Base-by-base conservation (phyloP, 148 eudicot genomes). In the Nepenthes mirabilis region DNA sequence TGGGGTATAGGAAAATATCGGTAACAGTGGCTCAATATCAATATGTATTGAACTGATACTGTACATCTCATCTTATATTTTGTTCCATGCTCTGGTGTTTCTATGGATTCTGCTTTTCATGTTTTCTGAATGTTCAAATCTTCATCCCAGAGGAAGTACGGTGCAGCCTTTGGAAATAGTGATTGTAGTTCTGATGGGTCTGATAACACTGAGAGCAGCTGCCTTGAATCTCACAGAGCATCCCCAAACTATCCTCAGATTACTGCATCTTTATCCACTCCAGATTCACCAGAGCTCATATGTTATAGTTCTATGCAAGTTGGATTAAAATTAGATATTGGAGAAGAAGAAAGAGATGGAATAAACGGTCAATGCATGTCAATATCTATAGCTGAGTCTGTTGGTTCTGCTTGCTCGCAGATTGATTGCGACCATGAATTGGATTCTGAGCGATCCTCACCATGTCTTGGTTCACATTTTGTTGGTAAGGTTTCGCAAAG, bases 381-480 rank as follows among this genome's bases (percentile, higher is more conserved):
- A 36, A 9, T 33, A 5, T 47, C 33, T 36, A 33, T 36, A 13
- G 56, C 23, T 7, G 65, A 62, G 36, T 49, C 33, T 13, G 57
- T 14, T 12, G 65, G 61, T 23, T 68, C 79, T 64, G 66, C 69
- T 66, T 61, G 65, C 61, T 72, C 73, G 9, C 65, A 71, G 40
- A 60, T 66, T 68, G 76, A 56, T 60, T 55, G 61, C 54, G 74
- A 76, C 57, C 52, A 55, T 57, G 67, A 66, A 60, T 52, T 61
- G 52, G 58, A 63, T 52, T 54, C 48, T 68, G 23, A 60, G 50
- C 73, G 68, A 57, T 61, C 78, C 50, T 68, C 61, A 52, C 62
- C 57, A 33, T 47, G 55, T 32, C 52, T 50, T 45, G 66, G 71
- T 56, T 77, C 74, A 58, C 65, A 52, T 48, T 48, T 70, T 40